Base-by-base conservation (phyloP, 2,329 filamentous ascomycete species). In the Hymenoscyphus fraxineus region DNA sequence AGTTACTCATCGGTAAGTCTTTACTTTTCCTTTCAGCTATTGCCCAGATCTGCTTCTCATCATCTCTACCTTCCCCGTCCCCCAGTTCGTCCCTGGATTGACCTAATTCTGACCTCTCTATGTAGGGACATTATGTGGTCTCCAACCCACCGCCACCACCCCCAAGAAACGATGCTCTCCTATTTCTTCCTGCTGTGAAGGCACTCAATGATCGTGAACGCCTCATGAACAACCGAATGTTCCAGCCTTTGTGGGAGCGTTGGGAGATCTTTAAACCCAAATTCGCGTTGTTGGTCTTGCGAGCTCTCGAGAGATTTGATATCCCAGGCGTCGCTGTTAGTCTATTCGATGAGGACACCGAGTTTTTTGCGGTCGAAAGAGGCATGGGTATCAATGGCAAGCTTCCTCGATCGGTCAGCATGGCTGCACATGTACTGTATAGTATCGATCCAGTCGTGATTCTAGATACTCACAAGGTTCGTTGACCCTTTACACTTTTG, bases 351-450 rank as follows among this genome's bases (percentile, higher is more conserved):
- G 68, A 69, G 16, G 65, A 70, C 0, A 66, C 69, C 31, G 77
- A 78, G 58, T 63, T 74, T 6, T 70, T 77, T 47, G 74, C 73
- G 60, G 71, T 70, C 35, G 74, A 75, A 59, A 63, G 70, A 41
- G 74, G 72, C 3, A 74, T 73, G 58, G 69, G 70, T n/a, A 64
- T 66, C 27, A 55, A 64, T 16, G 61, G 58, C n/a, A 69, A 77
- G 31, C 13, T 54, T 13, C 65, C 69, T 40, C 69, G 77, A 9
- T 58, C 64, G 3, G 67, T 65, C 22, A 78, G 76, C 58, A 70
- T 78, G 58, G 75, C 73, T 15, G 76, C 76, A 9, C 77, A 78
- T 67, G 74, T 73, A 22, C 66, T 78, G n/a, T 65, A 76, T 44
- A 70, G 72, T 1, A 69, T 67, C 15, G 74, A 78, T 47, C 69